Base-by-base conservation (phyloP, 805 yeast genomes). In the Kazachstania viticola region DNA sequence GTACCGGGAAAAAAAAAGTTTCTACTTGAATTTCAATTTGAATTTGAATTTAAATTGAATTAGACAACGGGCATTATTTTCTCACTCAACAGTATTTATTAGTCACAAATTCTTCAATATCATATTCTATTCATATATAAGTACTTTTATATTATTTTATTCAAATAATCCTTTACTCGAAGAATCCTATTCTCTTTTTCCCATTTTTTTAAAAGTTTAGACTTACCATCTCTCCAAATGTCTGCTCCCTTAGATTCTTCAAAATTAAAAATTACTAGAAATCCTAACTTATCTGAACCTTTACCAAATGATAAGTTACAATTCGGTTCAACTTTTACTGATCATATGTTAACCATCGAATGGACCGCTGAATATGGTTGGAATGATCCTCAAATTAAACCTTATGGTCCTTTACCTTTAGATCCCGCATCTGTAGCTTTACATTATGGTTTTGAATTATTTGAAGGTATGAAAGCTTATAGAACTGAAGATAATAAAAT, bases 401-500 rank as follows among this genome's bases (percentile, higher is more conserved):
- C 96, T 14, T 84, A 82, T 56, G 85, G 77, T 32, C 73, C 73
- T 30, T 61, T 88, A 32, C 49, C 65, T 9, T 60, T 88, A 37
- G 95, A 85, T 51, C 97, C 97, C 14, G 75, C 95, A 15, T 61
- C 93, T 12, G 71, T 79, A 51, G 96, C 85, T 18, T 75, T 88
- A 62, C 97, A 88, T 64, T 88, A 88, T 53, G 88, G 94, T 3
- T 88, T 88, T 50, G 95, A 84, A 58, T 71, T 88, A 39, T 88
- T 88, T 46, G 97, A 88, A 65, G 97, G 97, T 41, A 65, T 88
- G 66, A 88, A 88, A 65, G 96, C 96, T 14, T 88, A 85, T 68
- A 60, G 65, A 43, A 73, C 71, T 35, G 43, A 55, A 14, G 60
- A 75, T 30, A 81, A 78, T 38, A 56, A 75, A 38, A 59, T 85